Conservation (phyloP, 495 filamentous ascomycete species). For the Rhypophila decipiens region DNA sequence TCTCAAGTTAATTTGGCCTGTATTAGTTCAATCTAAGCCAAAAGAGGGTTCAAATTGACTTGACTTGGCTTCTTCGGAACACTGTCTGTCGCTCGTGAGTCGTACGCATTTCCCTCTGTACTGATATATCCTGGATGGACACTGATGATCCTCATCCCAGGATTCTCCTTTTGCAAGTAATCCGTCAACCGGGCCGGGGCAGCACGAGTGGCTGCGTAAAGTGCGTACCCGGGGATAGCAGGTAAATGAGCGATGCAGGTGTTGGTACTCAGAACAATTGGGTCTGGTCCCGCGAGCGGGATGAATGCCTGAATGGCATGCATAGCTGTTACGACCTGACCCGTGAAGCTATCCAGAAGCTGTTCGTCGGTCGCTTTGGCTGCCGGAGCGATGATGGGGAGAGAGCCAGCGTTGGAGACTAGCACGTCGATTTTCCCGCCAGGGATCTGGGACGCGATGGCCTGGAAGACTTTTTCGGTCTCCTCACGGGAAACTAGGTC, state of each 20-base stretch:
- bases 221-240: neutral
- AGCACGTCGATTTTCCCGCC: slow-evolving; percentile 10
- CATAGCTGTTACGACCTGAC: slow-evolving; percentile 36
- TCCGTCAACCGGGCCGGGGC: neutral
- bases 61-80: too few species aligned
- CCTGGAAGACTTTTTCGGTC: neutral
- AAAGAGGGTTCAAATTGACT: too few species aligned
- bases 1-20: too few species aligned
- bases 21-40: too few species aligned
- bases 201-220: neutral
- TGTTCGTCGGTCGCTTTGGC: slow-evolving; percentile 20
- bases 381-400: neutral
- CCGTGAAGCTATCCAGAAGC: slow-evolving; percentile 16
- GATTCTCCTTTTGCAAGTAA: neutral
- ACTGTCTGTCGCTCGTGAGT: neutral
- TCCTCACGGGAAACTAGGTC: slow-evolving; percentile 5
- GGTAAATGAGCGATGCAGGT: neutral
- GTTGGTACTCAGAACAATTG: slow-evolving; percentile 3
- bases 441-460: neutral
- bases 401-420: slow-evolving; percentile 6
- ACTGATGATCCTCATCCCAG: neutral
- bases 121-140: neutral
- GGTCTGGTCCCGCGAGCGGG: neutral
- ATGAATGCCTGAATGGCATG: slow-evolving; percentile 27
- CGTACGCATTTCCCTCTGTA: neutral